Evolutionary conservation across 2,329 filamentous ascomycete species (phyloP), one percentile per base, ranked within the genome.

Genomic region (Aspergillus quadricinctus): DNA sequence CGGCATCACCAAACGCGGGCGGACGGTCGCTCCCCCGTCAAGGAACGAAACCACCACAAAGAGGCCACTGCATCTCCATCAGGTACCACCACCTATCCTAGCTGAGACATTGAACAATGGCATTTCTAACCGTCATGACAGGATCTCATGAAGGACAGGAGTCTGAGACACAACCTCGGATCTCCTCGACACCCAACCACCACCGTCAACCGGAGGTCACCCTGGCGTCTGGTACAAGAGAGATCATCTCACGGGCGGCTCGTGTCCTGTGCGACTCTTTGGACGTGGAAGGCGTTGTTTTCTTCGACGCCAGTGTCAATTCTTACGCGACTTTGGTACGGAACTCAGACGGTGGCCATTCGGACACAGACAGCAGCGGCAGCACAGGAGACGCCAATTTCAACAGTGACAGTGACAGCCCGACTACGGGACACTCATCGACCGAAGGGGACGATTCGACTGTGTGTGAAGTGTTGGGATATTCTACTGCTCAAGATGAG

Each of bases 211-310:
- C 65, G 14, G 59, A 64, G 21, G 49, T 61, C 2, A 41, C 43
- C 7, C 40, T 57, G 1, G 53, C 57, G 0, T 51, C 50, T 2
- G 57, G 57, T 4, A 62, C 66, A 3, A 61, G 63, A 45, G 53
- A 65, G 4, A 62, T 79, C 2, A 78, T 80, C 49, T 72, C 73
- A 0, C 77, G 75, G 23, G 80, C 79, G 9, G 75, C 78, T 11
- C 73, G 73, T 23, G 68, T 80, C 1, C 69, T 81, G 7, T 64
- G 74, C 1, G 68, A 78, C 29, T 73, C 76, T 0, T 64, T 80
- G 3, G 73, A 76, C 14, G 69, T 75, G 0, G 74, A 77, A 17
- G 77, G 77, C 0, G 64, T 67, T 2, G 67, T 72, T 1, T 73
- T 75, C 8, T 64, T 75, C 17, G 59, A 66, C 57, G 60, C 66